Conservation (phyloP, 192 early-diverging fungal genomes). For the Spizellomyces punctatus region DNA sequence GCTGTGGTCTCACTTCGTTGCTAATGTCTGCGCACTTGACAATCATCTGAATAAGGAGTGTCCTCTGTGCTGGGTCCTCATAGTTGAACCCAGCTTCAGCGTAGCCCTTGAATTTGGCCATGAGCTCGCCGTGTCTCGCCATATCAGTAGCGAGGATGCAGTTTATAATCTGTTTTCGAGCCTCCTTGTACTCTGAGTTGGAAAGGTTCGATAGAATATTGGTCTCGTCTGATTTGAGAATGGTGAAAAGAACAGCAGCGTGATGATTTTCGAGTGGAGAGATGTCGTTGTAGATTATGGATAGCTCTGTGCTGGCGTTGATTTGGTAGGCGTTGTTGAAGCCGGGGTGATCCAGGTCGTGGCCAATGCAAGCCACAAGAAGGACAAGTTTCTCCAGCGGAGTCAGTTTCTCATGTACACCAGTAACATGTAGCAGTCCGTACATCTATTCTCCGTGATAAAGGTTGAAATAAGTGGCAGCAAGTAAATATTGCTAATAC, state of each 20-base stretch:
- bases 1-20: slow-evolving; percentile 60
- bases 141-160: slow-evolving; percentile 62
- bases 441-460: slow-evolving; percentile 32
- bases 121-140: slow-evolving; percentile 56
- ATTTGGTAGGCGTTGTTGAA: slow-evolving; percentile 59
- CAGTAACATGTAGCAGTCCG: slow-evolving; percentile 43
- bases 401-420: slow-evolving; percentile 39
- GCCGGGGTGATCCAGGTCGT: slow-evolving; percentile 52
- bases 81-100: slow-evolving; percentile 42
- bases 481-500: neutral
- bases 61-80: slow-evolving; percentile 46
- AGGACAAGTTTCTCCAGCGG: slow-evolving; percentile 47
- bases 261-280: slow-evolving; percentile 60
- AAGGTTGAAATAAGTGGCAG: neutral
- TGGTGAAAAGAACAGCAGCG: slow-evolving; percentile 51
- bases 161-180: slow-evolving; percentile 49
- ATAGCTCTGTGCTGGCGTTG: slow-evolving; percentile 51
- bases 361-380: slow-evolving; percentile 36
- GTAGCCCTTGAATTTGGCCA: slow-evolving; percentile 45
- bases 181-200: slow-evolving; percentile 44
- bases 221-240: slow-evolving; percentile 39
- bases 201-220: slow-evolving; percentile 42
- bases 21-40: slow-evolving; percentile 60
- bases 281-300: slow-evolving; percentile 57
- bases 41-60: slow-evolving; percentile 53